Percentiles rank a stretch among this genome's conserved stretches.
Conservation (phyloP, 2,329 filamentous ascomycete species). For the Mollisiaceae sp. region DNA sequence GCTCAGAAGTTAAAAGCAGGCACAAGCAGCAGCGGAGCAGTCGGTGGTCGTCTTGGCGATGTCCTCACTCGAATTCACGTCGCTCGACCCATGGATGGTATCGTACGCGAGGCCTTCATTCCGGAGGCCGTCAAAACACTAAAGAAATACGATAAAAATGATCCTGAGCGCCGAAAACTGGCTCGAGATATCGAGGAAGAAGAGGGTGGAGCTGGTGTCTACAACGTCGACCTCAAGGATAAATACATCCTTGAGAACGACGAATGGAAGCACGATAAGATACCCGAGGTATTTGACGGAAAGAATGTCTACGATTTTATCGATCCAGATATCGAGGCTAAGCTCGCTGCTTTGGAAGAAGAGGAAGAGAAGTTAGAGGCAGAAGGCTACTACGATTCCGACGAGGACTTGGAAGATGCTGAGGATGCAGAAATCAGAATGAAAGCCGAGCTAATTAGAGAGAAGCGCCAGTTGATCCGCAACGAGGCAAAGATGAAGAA, state of each 20-base stretch:
- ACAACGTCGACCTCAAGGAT: conserved; percentile 88
- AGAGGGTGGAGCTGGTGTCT: conserved; percentile 94
- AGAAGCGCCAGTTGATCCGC: conserved; percentile 89
- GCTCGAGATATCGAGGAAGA: conserved; percentile 89
- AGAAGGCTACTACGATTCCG: conserved; percentile 92
- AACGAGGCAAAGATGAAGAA: conserved; percentile 97
- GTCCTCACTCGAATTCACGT: conserved; percentile 96
- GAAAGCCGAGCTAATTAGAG: conserved; percentile 94
- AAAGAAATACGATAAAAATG: conserved; percentile 89
- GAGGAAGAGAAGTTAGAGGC: conserved; percentile 93
- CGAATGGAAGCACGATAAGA: conserved; percentile 95
- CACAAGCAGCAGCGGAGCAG: conserved; percentile 74
- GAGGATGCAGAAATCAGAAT: conserved; percentile 86
- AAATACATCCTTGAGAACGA: conserved; percentile 87
- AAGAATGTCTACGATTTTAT: conserved; percentile 98
- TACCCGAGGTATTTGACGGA: conserved; percentile 92
- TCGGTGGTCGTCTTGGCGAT: conserved; percentile 83
- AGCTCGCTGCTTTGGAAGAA: conserved; percentile 88
- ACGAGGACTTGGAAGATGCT: conserved; percentile 79
- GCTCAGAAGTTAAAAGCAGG: conserved; percentile 96
- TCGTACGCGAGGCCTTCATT: conserved; percentile 81
- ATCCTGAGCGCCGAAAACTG: conserved; percentile 81
- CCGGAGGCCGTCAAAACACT: conserved; percentile 80
- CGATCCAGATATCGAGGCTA: conserved; percentile 94
- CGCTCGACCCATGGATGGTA: conserved; percentile 85